Conservation (phyloP, 2,329 filamentous ascomycete species). For the Tolypocladium sp. region DNA sequence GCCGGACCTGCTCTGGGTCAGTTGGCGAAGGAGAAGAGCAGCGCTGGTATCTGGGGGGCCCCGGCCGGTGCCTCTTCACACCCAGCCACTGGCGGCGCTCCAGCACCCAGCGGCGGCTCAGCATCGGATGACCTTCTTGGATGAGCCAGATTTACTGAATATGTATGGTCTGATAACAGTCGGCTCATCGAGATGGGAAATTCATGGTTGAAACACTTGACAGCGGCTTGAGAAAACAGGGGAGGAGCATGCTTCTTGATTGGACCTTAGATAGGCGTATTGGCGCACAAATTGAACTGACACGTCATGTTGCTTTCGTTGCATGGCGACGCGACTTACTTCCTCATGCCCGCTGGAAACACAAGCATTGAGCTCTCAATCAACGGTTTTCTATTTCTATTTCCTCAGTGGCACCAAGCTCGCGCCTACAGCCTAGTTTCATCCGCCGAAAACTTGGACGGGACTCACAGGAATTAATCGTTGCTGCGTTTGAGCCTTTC, state of each 20-base stretch:
- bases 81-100: constrained; percentile 15
- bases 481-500: not conserved
- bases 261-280: constrained; percentile 30
- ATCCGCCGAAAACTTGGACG: not conserved
- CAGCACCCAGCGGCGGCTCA: constrained; percentile 23
- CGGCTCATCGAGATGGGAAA: not conserved
- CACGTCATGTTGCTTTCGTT: constrained; percentile 13
- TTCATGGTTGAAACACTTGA: not conserved
- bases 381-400: not conserved
- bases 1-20: constrained; percentile 77
- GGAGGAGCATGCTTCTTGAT: constrained; percentile 18
- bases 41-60: constrained; percentile 86
- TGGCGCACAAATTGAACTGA: constrained; percentile 29
- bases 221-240: not conserved
- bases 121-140: constrained; percentile 41
- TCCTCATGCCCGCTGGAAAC: not conserved
- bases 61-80: constrained; percentile 36
- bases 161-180: not conserved
- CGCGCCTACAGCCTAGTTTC: not conserved
- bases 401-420: not conserved
- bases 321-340: not conserved
- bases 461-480: not conserved
- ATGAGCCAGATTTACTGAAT: constrained; percentile 11
- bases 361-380: not conserved
- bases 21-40: constrained; percentile 96